A percentile compares a stretch with the other conserved stretches of the same genome.
These are phyloP conservation scores for Saccharomycopsis javanensis DNA, from an alignment of 805 yeast species.

Conservation along the genomic window DNA sequence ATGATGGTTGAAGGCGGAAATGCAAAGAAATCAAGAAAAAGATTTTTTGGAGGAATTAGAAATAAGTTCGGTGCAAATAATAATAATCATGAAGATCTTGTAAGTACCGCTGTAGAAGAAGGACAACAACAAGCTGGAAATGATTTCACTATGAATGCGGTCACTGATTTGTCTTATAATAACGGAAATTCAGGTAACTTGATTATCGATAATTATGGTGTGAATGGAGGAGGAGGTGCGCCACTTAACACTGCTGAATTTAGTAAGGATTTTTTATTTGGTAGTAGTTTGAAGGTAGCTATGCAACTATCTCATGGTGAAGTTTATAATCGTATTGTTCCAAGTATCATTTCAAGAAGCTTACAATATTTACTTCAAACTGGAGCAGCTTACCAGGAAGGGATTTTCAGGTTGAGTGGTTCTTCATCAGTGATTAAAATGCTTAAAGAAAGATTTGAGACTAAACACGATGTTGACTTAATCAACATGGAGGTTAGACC, in stretches of 20 bases:
- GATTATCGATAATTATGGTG: not conserved
- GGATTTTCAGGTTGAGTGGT: slow-evolving; percentile 85
- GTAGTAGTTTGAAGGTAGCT: slow-evolving; percentile 48
- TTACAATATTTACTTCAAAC: slow-evolving; percentile 53
- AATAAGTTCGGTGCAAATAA: slow-evolving; percentile 12
- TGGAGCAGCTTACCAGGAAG: slow-evolving; percentile 78
- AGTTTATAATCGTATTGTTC: slow-evolving; percentile 38
- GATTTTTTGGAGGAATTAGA: slow-evolving; percentile 19
- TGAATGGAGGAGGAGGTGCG: not conserved
- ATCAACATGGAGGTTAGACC: slow-evolving; percentile 31
- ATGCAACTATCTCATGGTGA: slow-evolving; percentile 41
- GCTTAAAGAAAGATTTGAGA: slow-evolving; percentile 61
- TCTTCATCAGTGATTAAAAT: slow-evolving; percentile 67
- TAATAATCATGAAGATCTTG: not conserved
- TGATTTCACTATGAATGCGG: slow-evolving; percentile 18
- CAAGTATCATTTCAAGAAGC: slow-evolving; percentile 72
- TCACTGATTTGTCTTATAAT: slow-evolving; percentile 15
- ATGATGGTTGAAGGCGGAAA: slow-evolving; percentile 19
- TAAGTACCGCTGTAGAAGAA: not conserved
- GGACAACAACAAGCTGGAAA: not conserved
- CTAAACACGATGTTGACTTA: slow-evolving; percentile 58
- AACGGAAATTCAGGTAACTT: not conserved
- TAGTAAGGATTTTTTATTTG: slow-evolving; percentile 42
- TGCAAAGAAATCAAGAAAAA: slow-evolving; percentile 10
- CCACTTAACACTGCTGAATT: not conserved